These are phyloP conservation scores for Lathyrus oleraceus DNA, from an alignment of 306 rosid species.

Conservation along the genomic window DNA sequence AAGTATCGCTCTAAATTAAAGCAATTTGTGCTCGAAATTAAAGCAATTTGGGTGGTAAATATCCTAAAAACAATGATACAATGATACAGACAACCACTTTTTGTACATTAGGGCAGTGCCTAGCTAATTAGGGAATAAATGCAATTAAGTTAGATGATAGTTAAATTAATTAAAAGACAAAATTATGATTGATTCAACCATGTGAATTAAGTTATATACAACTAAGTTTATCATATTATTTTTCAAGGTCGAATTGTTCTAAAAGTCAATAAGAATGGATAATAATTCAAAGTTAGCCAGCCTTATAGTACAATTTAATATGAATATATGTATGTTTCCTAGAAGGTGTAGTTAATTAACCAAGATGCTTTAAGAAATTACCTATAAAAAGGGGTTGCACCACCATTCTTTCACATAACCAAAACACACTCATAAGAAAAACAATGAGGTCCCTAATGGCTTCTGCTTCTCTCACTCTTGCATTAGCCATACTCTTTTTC, in stretches of 20 bases:
- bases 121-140: background rate
- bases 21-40: background rate
- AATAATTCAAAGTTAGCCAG: background rate
- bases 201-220: too few species aligned
- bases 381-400: slow-evolving; percentile 34
- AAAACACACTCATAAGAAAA: slow-evolving; percentile 19
- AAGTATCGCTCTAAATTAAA: background rate
- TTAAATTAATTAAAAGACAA: too few species aligned
- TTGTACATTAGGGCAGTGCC: background rate
- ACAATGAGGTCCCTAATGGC: slow-evolving; percentile 54
- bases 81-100: too few species aligned
- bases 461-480: slow-evolving; percentile 42
- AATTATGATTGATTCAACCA: too few species aligned
- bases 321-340: slow-evolving; percentile 15
- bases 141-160: too few species aligned
- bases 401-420: slow-evolving; percentile 3
- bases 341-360: slow-evolving; percentile 15
- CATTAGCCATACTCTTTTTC: slow-evolving; percentile 37
- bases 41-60: background rate
- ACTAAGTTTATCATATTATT: too few species aligned
- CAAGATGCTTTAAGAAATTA: slow-evolving; percentile 2
- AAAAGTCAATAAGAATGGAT: slow-evolving; percentile 12
- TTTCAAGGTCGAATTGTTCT: background rate
- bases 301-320: background rate
- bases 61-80: background rate